These are phyloP conservation scores for Fusarium cicatricum DNA, from an alignment of 2,329 filamentous ascomycete genomes.

Conservation along the genomic window DNA sequence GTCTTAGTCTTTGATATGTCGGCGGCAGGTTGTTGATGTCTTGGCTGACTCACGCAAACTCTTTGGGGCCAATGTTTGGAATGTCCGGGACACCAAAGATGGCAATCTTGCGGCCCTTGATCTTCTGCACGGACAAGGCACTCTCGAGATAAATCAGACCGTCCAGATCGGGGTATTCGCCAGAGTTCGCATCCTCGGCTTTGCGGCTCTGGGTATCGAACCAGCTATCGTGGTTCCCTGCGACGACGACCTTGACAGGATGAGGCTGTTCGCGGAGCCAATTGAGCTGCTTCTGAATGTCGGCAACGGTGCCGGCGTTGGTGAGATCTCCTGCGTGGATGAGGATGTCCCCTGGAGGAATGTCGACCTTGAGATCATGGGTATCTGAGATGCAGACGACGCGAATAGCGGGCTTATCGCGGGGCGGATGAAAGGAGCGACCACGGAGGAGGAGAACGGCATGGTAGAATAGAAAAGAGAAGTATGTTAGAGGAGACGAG, in stretches of 20 bases:
- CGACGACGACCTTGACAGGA: conserved; percentile 80
- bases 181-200: conserved; percentile 61
- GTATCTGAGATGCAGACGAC: conserved; percentile 93
- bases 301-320: conserved; percentile 72
- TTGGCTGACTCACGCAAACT: conserved; percentile 63
- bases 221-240: conserved; percentile 89
- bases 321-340: conserved; percentile 91
- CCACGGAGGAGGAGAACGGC: conserved; percentile 74
- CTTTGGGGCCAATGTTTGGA: conserved; percentile 74
- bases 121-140: conserved; percentile 67
- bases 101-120: conserved; percentile 61
- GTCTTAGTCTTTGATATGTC: conserved; percentile 4
- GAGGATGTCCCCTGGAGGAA: conserved; percentile 83
- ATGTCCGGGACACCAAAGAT: conserved; percentile 86
- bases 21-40: too few species aligned
- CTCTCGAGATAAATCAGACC: conserved; percentile 80
- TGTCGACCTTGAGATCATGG: conserved; percentile 68
- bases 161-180: conserved; percentile 69
- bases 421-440: conserved; percentile 65
- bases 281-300: conserved; percentile 84
- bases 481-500: conserved; percentile 71
- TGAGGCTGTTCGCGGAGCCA: conserved; percentile 82
- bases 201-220: conserved; percentile 74
- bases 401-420: conserved; percentile 66
- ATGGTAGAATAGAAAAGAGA: conserved; percentile 70